phyloP scores from a whole-genome alignment of 2,329 filamentous ascomycete genomes.

The Stachybotrys echinatus region DNA sequence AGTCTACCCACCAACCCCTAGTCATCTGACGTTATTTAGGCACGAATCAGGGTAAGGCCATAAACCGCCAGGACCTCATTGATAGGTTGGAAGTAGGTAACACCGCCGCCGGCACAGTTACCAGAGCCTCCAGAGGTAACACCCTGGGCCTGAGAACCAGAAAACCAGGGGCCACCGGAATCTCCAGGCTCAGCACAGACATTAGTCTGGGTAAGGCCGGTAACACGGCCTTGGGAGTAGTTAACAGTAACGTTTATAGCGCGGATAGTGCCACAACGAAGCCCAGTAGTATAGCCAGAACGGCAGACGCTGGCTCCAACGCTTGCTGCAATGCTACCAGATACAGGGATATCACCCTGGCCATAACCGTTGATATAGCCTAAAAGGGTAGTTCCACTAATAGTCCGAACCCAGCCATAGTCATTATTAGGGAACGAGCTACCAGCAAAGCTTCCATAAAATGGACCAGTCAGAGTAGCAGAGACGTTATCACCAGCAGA shows the following conservation, averaged over 20 bases:
- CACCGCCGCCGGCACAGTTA: constrained; percentile 28
- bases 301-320: constrained; percentile 8
- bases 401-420: constrained; percentile 2
- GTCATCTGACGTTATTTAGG: too few species aligned
- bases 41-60: background rate
- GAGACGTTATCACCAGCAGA: background rate
- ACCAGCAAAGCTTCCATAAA: constrained; percentile 2
- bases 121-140: constrained; percentile 35
- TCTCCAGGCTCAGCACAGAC: constrained; percentile 36
- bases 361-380: constrained; percentile 2
- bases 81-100: constrained; percentile 35
- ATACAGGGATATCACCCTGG: background rate
- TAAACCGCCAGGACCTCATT: constrained; percentile 34
- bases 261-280: constrained; percentile 3
- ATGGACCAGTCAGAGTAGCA: constrained; percentile 1
- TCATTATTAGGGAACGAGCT: constrained; percentile 6
- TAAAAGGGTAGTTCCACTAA: background rate
- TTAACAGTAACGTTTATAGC: constrained; percentile 3
- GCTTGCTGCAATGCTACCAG: constrained; percentile 3
- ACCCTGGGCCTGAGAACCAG: constrained; percentile 34
- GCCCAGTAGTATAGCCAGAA: constrained; percentile 4
- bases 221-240: constrained; percentile 32
- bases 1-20: too few species aligned
- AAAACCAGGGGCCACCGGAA: constrained; percentile 34
- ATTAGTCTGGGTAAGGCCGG: constrained; percentile 32